Base-by-base conservation (phyloP, 1,284 basidiomycete genomes). In the Puccinia hordei region DNA sequence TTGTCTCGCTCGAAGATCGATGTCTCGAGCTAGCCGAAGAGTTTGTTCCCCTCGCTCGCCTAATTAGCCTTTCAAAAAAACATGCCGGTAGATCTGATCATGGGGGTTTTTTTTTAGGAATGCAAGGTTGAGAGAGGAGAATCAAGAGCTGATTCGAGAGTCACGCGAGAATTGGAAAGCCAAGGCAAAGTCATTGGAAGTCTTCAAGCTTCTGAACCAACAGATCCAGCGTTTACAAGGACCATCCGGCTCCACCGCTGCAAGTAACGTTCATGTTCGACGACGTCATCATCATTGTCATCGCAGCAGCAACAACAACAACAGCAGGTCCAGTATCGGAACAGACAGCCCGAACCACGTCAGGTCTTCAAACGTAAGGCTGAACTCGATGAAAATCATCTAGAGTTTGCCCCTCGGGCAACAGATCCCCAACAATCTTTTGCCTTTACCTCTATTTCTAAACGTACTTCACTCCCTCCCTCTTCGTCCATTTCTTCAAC, bases 121-220 rank as follows among this genome's bases (percentile, higher is more conserved):
- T 66, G 57, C 66, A 1, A 61, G 57, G 44, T 44, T 80, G 24
- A 57, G 51, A 27, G 59, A 73, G 73, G 78, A 80, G 38, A 80
- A 80, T 44, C 41, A 73, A 44, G 41, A 73, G n/a, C 44, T 80
- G 27, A 63, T 80, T 15, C n/a, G 69, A 61, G 77, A 80, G 33
- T 80, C 77, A 15, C 71, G 77, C 27, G 77, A 80, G 49, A 80
- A 72, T 55, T 80, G 77, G 77, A 80, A 73, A 27, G 35, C 68
- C 9, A 59, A 73, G 22, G 77, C 77, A 12, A 71, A 71, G 46
- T 71, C 68, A 15, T 30, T 71, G 27, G 68, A 71, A 30, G 68
- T 71, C 22, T 49, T 71, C 46, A 61, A 41, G 69, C 30, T 22
- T 9, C 59, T 51, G 17, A 51, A n/a, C 59, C 41, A 51, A 35